Base-by-base conservation (phyloP, 83 land plant genomes). In the Diphasiastrum complanatum region DNA sequence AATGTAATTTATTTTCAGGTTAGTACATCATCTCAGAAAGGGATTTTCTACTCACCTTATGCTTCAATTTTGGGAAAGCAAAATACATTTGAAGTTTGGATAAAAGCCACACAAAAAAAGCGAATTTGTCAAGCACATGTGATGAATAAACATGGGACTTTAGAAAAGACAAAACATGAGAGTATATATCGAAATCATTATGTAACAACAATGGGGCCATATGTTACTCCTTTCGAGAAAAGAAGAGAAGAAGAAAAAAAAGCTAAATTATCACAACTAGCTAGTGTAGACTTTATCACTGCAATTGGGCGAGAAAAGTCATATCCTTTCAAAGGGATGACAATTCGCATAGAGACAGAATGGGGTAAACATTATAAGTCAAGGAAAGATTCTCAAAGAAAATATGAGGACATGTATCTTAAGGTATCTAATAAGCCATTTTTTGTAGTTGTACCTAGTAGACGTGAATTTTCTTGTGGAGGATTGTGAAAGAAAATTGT, bases 31-130 rank as follows among this genome's bases (percentile, higher is more conserved):
- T 56, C 60, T 2, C 10, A 41, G 60, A 56, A 33, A 19, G 37
- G 60, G 12, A 6, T 56, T 19, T 56, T 56, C 16, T 56, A 56
- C 60, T 56, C 60, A 22, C 60, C 60, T 2, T 56, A 56, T 22
- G 23, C 36, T 8, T 36, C 60, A 33, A 41, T 56, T 16, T n/a
- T 56, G 37, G 36, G 36, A 31, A 41, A 41, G 19, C 1, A 33
- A 3, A 56, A 56, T n/a, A 41, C 33, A 36, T n/a, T 56, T 3
- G 60, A 56, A 24, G 60, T 33, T 23, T 33, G 60, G 36, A 56
- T 56, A 3, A 4, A 6, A 4, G 60, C n/a, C n/a, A 33, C 6
- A 33, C 60, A 20, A 12, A 24, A 19, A 56, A 33, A 41, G 60
- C 33, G 38, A 41, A 56, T 36, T 6, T 5, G 56, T 29, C 55